These are phyloP conservation scores for Pilobolus umbonatus DNA, from an alignment of 192 early-diverging fungal genomes.

Conservation along the genomic window DNA sequence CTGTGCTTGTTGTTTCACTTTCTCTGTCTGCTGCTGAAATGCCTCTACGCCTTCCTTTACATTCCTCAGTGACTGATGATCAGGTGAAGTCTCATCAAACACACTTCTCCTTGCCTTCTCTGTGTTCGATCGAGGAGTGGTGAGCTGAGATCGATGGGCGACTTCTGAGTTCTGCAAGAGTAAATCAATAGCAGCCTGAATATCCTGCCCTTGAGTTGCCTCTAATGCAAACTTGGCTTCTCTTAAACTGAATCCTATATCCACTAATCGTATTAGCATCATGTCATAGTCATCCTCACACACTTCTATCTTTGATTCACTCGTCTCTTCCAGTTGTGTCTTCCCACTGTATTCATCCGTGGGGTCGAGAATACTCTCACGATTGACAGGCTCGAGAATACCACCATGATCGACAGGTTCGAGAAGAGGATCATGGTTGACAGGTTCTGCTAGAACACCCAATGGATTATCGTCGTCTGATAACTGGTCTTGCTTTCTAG, in stretches of 20 bases:
- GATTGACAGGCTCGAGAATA: no score
- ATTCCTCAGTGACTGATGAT: not conserved
- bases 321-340: no score
- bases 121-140: not conserved
- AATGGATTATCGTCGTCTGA: slow-evolving; percentile 27
- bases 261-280: slow-evolving; percentile 68
- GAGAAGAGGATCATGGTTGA: not conserved
- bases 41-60: not conserved
- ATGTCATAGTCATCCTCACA: slow-evolving; percentile 29
- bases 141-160: not conserved
- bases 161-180: slow-evolving; percentile 32
- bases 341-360: no score
- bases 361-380: no score
- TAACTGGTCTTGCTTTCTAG: not conserved
- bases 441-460: slow-evolving; percentile 28
- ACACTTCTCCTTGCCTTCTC: slow-evolving; percentile 8
- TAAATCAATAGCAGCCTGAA: slow-evolving; percentile 48
- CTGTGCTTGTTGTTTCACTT: slow-evolving; percentile 49
- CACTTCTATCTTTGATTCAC: not conserved
- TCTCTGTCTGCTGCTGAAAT: slow-evolving; percentile 32
- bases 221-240: slow-evolving; percentile 65
- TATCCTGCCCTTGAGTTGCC: slow-evolving; percentile 59
- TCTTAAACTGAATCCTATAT: slow-evolving; percentile 73
- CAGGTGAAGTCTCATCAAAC: slow-evolving; percentile 1
- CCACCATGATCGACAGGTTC: not conserved